Evolutionary conservation across 306 rosid genomes (phyloP), one percentile per base, ranked within the genome.

Genomic region (Glycyrrhiza uralensis): DNA sequence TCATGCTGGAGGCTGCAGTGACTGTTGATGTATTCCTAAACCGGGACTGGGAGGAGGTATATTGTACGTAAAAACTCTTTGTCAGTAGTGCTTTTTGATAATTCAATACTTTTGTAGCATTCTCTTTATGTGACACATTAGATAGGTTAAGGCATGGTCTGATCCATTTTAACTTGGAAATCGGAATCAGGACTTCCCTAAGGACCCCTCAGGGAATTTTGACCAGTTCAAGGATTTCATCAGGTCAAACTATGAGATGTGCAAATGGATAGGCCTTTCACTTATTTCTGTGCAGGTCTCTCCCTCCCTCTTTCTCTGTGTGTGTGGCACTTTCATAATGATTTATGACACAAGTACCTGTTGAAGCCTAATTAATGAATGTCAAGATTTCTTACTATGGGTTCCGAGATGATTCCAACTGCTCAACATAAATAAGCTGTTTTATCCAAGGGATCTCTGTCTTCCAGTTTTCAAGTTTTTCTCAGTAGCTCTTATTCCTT

Each of bases 1-100:
- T 93, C 80, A 76, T 88, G 89, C 63, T 88, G 39, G 96, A 93
- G 81, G 93, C 87, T 71, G 93, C 87, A 62, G 71, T 93, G 18
- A 45, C 88, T 38, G 78, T 86, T 46, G 96, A 90, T 84, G 78
- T 88, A 68, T 79, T 90, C 61, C 71, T 93, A 41, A 87, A 90
- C 80, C 85, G 13, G 65, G 85, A 90, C 52, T 93, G 96, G 95
- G 88, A 85, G 76, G 61, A 82, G 92, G 96, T 90, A 81, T 62
- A 5, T 50, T 35, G 15, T 61, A 45, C 13, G 70, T 11, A 13
- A n/a, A 60, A 26, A 23, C 30, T 15, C 22, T 13, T 19, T 50
- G 22, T 19, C 36, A 6, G 12, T 69, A 52, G 54, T 59, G 24
- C 2, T 46, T 22, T 71, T 24, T 32, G 56, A 54, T 42, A 11